Base-by-base conservation (phyloP, 2,329 filamentous ascomycete genomes). In the Pseudomassariella vexata region DNA sequence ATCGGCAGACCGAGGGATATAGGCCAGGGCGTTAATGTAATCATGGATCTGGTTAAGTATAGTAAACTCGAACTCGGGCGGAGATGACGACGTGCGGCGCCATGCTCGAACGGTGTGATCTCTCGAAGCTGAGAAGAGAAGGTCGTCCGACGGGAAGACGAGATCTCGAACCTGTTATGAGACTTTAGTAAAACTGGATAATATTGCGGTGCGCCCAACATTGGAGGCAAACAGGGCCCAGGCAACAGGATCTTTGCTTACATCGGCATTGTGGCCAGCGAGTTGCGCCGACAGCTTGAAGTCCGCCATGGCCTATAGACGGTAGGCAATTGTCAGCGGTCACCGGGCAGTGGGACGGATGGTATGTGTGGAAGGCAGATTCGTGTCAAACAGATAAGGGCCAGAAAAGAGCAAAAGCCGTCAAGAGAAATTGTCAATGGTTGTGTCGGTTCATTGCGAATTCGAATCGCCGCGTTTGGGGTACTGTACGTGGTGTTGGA, bases 271-370 rank as follows among this genome's bases (percentile, higher is more conserved):
- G 59, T 98, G 92, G 52, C 87, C 90, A 47, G 79, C 68, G 45
- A 98, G 74, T 53, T 86, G 84, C 47, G 90, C 88, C 40, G 92
- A 94, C 53, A 98, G 79, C 73, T 90, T 95, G 73, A 87, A 96
- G 56, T 88, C 82, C 60, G 73, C 67, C 83, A 90, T 89, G 48
- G 44, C 29, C 11, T 7, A 19, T 17, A 16, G 21, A 19, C 19
- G 29, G 21, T 14, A 28, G n/a, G n/a, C n/a, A n/a, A n/a, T n/a
- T n/a, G n/a, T n/a, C n/a, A n/a, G n/a, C n/a, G n/a, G n/a, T n/a
- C n/a, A n/a, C n/a, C n/a, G n/a, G n/a, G n/a, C n/a, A n/a, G n/a
- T n/a, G n/a, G n/a, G n/a, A n/a, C n/a, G n/a, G n/a, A n/a, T n/a
- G n/a, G n/a, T n/a, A n/a, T n/a, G n/a, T n/a, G n/a, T n/a, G n/a